A percentile compares a stretch with the other conserved stretches of the same genome.
Conservation (phyloP, 495 filamentous ascomycete species). For the Neurospora sp. region DNA sequence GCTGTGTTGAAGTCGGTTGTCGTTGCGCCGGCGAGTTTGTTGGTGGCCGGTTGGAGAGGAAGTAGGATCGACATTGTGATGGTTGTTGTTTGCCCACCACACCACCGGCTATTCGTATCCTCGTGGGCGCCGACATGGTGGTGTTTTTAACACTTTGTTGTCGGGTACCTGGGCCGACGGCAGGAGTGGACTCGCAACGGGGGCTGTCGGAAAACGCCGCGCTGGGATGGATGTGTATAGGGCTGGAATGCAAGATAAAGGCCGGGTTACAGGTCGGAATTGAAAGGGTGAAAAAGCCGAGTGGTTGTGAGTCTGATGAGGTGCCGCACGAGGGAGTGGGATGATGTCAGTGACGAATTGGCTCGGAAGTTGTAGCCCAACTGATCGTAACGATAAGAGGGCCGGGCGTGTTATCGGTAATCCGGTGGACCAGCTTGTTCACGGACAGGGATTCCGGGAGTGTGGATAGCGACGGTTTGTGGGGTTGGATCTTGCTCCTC, state of each 20-base stretch:
- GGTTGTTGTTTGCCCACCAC: neutral
- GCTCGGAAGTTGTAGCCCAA: neutral
- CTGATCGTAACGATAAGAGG: neutral
- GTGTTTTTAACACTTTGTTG: neutral
- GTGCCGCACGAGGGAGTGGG: neutral
- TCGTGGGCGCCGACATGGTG: slow-evolving; percentile 11
- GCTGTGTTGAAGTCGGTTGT: neutral
- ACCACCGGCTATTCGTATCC: slow-evolving; percentile 1
- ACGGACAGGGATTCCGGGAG: neutral
- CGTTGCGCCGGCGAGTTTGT: neutral
- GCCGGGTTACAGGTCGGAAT: neutral
- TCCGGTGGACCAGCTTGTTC: neutral
- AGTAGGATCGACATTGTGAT: neutral
- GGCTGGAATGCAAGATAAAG: neutral
- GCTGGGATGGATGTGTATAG: neutral
- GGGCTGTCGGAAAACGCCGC: neutral
- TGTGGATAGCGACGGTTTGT: neutral
- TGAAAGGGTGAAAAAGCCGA: neutral
- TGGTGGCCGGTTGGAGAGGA: neutral
- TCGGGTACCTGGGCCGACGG: neutral
- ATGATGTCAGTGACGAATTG: slow-evolving; percentile 21
- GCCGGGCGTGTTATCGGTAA: neutral
- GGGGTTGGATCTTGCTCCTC: neutral
- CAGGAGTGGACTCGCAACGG: neutral
- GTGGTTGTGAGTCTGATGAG: neutral